Conservation (phyloP, 768 basidiomycete species). For the Terana coerulea region DNA sequence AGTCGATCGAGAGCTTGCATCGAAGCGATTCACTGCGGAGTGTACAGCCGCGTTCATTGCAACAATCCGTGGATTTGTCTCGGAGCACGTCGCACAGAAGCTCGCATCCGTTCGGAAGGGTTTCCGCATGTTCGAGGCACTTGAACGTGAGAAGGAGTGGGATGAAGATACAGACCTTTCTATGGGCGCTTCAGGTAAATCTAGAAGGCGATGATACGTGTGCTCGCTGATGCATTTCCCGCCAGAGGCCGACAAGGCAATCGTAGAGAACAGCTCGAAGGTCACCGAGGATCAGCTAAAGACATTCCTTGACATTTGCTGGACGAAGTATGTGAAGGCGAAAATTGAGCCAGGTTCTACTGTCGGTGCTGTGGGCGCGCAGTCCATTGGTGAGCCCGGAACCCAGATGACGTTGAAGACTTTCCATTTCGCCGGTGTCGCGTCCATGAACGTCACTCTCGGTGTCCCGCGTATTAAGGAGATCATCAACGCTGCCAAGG, state of each 20-base stretch:
- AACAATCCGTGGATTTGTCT: constrained; percentile 68
- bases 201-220: neutral
- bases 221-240: too few relatives aligned
- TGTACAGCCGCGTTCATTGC: constrained; percentile 70
- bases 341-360: constrained; percentile 98
- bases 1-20: constrained; percentile 58
- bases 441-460: constrained; percentile 98
- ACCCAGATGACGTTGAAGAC: constrained; percentile 99
- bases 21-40: constrained; percentile 57
- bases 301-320: constrained; percentile 80
- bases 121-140: constrained; percentile 81
- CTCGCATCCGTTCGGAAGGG: constrained; percentile 65
- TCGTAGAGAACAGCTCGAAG: constrained; percentile 88
- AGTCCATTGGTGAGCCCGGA: constrained; percentile 98
- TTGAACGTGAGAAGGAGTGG: constrained; percentile 72
- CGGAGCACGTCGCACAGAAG: constrained; percentile 56
- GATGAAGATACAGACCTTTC: constrained; percentile 73
- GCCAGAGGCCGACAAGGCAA: constrained; percentile 64
- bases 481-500: constrained; percentile 98
- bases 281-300: constrained; percentile 81
- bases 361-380: constrained; percentile 97
- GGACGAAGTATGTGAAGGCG: constrained; percentile 90
- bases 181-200: constrained; percentile 68
- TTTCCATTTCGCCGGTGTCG: constrained; percentile 99
- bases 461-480: constrained; percentile 99